These are phyloP conservation scores for Daldinia sp. DNA, from an alignment of 2,329 filamentous ascomycete species.

Conservation along the genomic window DNA sequence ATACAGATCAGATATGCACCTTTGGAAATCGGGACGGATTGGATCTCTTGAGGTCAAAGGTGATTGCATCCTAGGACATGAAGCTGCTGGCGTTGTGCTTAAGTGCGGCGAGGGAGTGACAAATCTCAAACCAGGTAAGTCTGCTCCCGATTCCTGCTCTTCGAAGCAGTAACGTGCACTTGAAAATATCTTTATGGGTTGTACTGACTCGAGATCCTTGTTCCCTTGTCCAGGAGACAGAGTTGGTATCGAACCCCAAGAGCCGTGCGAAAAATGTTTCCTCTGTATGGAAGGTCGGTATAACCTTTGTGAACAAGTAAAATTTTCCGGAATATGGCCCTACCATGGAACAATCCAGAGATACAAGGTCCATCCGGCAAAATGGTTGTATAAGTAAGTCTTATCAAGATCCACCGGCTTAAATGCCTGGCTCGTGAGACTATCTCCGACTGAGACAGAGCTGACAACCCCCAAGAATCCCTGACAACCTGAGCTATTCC, in stretches of 20 bases:
- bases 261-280: slow-evolving; percentile 71
- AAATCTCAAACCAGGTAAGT: slow-evolving; percentile 60
- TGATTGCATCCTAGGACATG: slow-evolving; percentile 75
- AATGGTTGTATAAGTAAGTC: slow-evolving; percentile 65
- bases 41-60: slow-evolving; percentile 71
- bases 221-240: slow-evolving; percentile 62
- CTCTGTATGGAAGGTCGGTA: slow-evolving; percentile 70
- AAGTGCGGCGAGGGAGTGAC: slow-evolving; percentile 67
- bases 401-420: too few species aligned
- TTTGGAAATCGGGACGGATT: slow-evolving; percentile 74
- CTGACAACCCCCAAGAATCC: slow-evolving; percentile 53
- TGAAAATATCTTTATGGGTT: neutral
- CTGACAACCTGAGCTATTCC: slow-evolving; percentile 66
- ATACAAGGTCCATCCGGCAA: slow-evolving; percentile 71
- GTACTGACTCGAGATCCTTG: slow-evolving; percentile 7
- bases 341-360: slow-evolving; percentile 71
- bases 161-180: neutral
- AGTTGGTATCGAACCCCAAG: slow-evolving; percentile 75
- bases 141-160: neutral
- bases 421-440: neutral
- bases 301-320: slow-evolving; percentile 72
- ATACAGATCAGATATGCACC: slow-evolving; percentile 73
- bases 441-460: neutral
- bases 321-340: slow-evolving; percentile 72
- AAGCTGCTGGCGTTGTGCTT: slow-evolving; percentile 71